These are phyloP conservation scores for Lichtheimia corymbifera DNA, from an alignment of 371 early-diverging fungal genomes.

Conservation along the genomic window DNA sequence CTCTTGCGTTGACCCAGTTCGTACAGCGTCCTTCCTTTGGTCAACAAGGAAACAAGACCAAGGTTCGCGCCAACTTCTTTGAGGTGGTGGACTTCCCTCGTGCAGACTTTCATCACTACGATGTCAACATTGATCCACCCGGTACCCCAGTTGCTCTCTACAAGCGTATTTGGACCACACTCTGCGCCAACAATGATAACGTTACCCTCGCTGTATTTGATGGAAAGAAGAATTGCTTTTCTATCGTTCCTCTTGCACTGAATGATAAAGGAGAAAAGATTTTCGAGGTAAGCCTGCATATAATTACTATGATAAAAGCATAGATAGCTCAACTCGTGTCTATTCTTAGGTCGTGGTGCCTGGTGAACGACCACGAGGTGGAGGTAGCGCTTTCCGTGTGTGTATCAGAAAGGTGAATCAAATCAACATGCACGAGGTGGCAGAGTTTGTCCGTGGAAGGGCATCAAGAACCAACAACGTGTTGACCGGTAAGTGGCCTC, in stretches of 20 bases:
- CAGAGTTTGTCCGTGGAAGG: slow-evolving; percentile 47
- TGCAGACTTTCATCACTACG: slow-evolving; percentile 41
- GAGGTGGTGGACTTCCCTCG: slow-evolving; percentile 37
- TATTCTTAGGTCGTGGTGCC: neutral
- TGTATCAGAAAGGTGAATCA: slow-evolving; percentile 58
- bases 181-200: slow-evolving; percentile 27
- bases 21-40: slow-evolving; percentile 25
- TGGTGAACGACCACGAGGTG: slow-evolving; percentile 16
- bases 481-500: slow-evolving; percentile 32
- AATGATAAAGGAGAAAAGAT: slow-evolving; percentile 26
- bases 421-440: slow-evolving; percentile 55
- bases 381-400: slow-evolving; percentile 37
- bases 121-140: slow-evolving; percentile 25
- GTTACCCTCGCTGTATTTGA: slow-evolving; percentile 45
- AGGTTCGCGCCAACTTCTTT: slow-evolving; percentile 36
- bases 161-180: slow-evolving; percentile 33
- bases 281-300: slow-evolving; percentile 38
- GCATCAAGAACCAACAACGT: slow-evolving; percentile 36
- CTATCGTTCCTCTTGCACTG: slow-evolving; percentile 33
- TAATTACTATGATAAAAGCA: neutral
- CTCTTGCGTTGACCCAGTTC: slow-evolving; percentile 19
- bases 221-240: slow-evolving; percentile 49
- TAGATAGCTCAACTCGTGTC: neutral
- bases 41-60: slow-evolving; percentile 14
- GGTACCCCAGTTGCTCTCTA: neutral